These are phyloP conservation scores for Neofusicoccum kwambonambiense DNA, from an alignment of 2,329 filamentous ascomycete species.

Conservation along the genomic window DNA sequence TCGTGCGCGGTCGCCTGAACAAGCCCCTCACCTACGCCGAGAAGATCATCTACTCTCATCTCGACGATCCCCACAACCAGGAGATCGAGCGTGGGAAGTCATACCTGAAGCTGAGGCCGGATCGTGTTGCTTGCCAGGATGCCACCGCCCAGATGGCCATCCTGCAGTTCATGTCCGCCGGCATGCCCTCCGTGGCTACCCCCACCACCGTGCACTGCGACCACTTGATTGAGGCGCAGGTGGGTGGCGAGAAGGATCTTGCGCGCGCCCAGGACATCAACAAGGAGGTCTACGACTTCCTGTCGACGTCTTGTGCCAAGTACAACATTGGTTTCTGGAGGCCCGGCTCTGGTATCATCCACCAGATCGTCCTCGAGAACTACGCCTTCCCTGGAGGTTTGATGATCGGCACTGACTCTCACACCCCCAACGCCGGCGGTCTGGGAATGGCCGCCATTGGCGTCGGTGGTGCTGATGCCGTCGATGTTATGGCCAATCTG, in stretches of 20 bases:
- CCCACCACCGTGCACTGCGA: conserved; percentile 97
- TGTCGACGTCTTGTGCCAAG: conserved; percentile 90
- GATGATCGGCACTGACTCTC: conserved; percentile 95
- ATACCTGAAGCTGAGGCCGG: conserved; percentile 94
- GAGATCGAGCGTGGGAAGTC: conserved; percentile 94
- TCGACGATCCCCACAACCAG: conserved; percentile 94
- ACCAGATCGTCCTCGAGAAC: conserved; percentile 98
- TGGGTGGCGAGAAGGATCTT: conserved; percentile 92
- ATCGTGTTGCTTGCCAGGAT: conserved; percentile 98
- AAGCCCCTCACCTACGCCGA: conserved; percentile 92
- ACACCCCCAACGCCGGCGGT: conserved; percentile 96
- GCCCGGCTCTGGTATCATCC: conserved; percentile 97
- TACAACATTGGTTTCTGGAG: conserved; percentile 99
- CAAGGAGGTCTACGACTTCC: conserved; percentile 99
- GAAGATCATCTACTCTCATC: conserved; percentile 98
- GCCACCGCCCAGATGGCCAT: conserved; percentile 99
- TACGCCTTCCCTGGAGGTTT: conserved; percentile 98
- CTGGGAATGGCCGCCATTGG: conserved; percentile 92
- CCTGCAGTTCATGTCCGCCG: conserved; percentile 98
- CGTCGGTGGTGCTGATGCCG: conserved; percentile 96
- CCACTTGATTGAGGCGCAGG: conserved; percentile 97
- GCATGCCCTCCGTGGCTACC: conserved; percentile 92
- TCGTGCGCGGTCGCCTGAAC: conserved; percentile 88
- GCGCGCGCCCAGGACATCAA: conserved; percentile 88
- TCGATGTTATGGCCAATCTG: conserved; percentile 96